Base-by-base conservation (phyloP, 2,329 filamentous ascomycete genomes). In the Aspergillus costaricaensis region DNA sequence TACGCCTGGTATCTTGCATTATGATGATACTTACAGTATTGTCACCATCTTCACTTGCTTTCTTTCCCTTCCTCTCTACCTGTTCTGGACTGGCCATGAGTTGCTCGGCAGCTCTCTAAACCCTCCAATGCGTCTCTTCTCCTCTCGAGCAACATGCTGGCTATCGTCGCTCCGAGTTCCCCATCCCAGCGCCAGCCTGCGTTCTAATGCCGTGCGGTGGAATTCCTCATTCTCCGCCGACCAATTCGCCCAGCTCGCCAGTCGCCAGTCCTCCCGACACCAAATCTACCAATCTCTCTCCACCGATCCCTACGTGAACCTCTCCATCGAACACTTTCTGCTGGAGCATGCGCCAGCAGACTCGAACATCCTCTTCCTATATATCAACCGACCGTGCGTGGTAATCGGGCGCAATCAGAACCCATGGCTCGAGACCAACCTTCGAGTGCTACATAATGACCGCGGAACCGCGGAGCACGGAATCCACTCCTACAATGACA, bases 381-480 rank as follows among this genome's bases (percentile, higher is more conserved):
- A 98, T 79, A 85, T 87, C 69, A 98, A 99, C 78, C 79, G 86
- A 39, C 92, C 94, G 0, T 92, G 91, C 74, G 85, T 99, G 61
- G 88, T 99, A 72, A 89, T 99, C 67, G 95, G 95, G 47, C 88
- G 95, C 62, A 99, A 99, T 75, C 95, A 99, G 80, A 99, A 99
- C 75, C 95, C 95, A 57, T 99, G 94, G 95, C 83, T 91, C 8
- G 95, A 99, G 79, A 88, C 91, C 63, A 91, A 96, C 73, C 83
- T 97, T 8, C 79, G 79, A 41, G 81, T 86, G 1, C 79, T 96
- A 70, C 78, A 69, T 70, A 80, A 63, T 74, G 76, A 70, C 65
- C 73, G 64, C 36, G 68, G 64, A 47, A 63, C 50, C 57, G 2
- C 44, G 47, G 25, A 70, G 43, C 62, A 67, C 55, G 67, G 54